These are phyloP conservation scores for Aspergillus tamarii DNA, from an alignment of 2,329 filamentous ascomycete genomes.

Conservation along the genomic window DNA sequence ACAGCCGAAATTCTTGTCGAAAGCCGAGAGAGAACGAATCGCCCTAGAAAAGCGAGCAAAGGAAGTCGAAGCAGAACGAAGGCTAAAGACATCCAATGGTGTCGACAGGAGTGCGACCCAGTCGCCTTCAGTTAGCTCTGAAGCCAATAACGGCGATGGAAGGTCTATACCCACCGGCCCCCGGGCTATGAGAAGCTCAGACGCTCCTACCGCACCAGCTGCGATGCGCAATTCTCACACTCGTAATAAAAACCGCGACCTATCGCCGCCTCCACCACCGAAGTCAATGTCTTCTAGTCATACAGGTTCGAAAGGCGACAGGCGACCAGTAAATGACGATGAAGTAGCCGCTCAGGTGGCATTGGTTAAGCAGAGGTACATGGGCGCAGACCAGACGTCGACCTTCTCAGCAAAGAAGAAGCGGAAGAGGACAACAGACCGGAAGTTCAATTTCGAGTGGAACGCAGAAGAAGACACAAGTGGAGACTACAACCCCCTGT, in stretches of 20 bases:
- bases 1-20: conserved; percentile 81
- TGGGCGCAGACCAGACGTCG: conserved; percentile 86
- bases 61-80: conserved; percentile 67
- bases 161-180: conserved; percentile 61
- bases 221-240: conserved; percentile 44
- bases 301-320: conserved; percentile 45
- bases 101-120: conserved; percentile 7
- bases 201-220: conserved; percentile 60
- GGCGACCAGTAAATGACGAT: conserved; percentile 54
- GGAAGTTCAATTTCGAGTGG: conserved; percentile 99
- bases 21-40: conserved; percentile 77
- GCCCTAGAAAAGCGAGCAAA: conserved; percentile 77
- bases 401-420: conserved; percentile 97
- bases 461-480: conserved; percentile 93
- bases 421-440: conserved; percentile 85
- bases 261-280: conserved; percentile 54
- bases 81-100: conserved; percentile 44
- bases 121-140: conserved; percentile 2
- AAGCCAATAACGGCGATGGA: conserved; percentile 45
- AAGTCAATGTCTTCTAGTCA: conserved; percentile 25
- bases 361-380: conserved; percentile 78
- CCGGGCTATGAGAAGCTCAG: conserved; percentile 57
- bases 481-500: conserved; percentile 78
- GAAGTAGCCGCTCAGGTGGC: conserved; percentile 70
- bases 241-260: conserved; percentile 53